Conservation (phyloP, 225 moss, liverwort and hornwort genomes). For the Rhytidiadelphus loreus region DNA sequence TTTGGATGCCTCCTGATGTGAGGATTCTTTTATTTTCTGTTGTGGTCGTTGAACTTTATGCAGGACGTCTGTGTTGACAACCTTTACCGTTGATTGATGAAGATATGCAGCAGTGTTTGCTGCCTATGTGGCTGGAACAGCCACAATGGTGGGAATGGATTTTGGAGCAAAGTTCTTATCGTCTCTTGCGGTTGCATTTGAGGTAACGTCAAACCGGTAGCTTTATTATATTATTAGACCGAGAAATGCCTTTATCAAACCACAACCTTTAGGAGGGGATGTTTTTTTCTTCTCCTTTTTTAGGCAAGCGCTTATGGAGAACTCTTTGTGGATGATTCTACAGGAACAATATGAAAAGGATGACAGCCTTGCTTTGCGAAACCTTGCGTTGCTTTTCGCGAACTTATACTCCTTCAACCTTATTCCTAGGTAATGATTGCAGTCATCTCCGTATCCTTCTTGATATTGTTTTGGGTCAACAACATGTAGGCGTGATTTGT, state of each 20-base stretch:
- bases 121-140: slow-evolving; percentile 85
- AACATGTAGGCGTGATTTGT: background rate
- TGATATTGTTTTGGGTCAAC: background rate
- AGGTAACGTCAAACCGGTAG: slow-evolving; percentile 25
- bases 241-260: background rate
- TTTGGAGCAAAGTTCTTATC: slow-evolving; percentile 94
- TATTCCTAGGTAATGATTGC: slow-evolving; percentile 49
- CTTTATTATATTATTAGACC: background rate
- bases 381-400: slow-evolving; percentile 76
- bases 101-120: slow-evolving; percentile 99
- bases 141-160: slow-evolving; percentile 90
- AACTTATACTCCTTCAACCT: slow-evolving; percentile 70
- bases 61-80: background rate
- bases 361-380: slow-evolving; percentile 80
- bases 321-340: background rate
- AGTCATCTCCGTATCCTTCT: background rate
- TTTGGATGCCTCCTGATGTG: background rate
- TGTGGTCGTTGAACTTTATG: background rate
- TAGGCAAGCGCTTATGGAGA: background rate
- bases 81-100: slow-evolving; percentile 9
- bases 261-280: background rate
- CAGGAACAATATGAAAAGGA: slow-evolving; percentile 76
- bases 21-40: background rate
- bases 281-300: background rate
- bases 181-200: slow-evolving; percentile 63